phyloP scores from a whole-genome alignment of 2,329 filamentous ascomycete genomes.

The Beauveria varroae region DNA sequence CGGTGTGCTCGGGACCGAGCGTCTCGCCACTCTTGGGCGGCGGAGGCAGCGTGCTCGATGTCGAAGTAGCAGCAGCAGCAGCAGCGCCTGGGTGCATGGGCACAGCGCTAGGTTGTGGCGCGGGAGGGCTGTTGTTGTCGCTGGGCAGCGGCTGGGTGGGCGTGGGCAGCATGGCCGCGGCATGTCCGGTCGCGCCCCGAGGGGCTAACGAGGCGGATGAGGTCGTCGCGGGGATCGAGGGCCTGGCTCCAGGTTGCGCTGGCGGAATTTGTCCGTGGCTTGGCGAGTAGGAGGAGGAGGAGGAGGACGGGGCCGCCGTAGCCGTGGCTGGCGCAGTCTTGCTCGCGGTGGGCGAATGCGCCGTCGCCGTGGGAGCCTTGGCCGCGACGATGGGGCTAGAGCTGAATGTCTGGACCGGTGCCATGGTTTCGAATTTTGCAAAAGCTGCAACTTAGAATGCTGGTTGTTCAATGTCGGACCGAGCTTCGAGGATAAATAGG shows the following conservation, averaged over 20 bases:
- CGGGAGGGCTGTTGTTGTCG: conserved; percentile 42
- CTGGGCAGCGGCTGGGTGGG: conserved; percentile 29
- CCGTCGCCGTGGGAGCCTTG: conserved; percentile 43
- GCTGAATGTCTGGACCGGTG: conserved; percentile 53
- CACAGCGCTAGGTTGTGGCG: conserved; percentile 50
- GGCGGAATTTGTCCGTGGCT: conserved; percentile 19
- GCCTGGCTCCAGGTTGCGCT: conserved; percentile 38
- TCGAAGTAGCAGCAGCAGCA: not conserved
- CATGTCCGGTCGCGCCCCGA: conserved; percentile 28
- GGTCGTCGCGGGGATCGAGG: not conserved
- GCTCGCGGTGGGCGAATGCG: conserved; percentile 28
- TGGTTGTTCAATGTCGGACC: too few species aligned
- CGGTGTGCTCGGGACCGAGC: conserved; percentile 12
- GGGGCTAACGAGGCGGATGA: not conserved
- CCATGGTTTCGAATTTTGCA: conserved; percentile 35
- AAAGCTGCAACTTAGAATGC: not conserved
- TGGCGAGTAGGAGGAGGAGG: conserved; percentile 25
- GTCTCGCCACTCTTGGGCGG: conserved; percentile 45
- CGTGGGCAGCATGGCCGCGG: conserved; percentile 27
- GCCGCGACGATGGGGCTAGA: conserved; percentile 51
- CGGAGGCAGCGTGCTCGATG: conserved; percentile 31
- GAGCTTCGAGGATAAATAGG: too few species aligned
- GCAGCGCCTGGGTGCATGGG: conserved; percentile 32
- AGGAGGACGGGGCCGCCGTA: conserved; percentile 18
- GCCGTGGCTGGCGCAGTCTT: conserved; percentile 13